A percentile compares a stretch with the other conserved stretches of the same genome.
Conservation (phyloP, 345 rosid genomes). For the Salix viminalis region DNA sequence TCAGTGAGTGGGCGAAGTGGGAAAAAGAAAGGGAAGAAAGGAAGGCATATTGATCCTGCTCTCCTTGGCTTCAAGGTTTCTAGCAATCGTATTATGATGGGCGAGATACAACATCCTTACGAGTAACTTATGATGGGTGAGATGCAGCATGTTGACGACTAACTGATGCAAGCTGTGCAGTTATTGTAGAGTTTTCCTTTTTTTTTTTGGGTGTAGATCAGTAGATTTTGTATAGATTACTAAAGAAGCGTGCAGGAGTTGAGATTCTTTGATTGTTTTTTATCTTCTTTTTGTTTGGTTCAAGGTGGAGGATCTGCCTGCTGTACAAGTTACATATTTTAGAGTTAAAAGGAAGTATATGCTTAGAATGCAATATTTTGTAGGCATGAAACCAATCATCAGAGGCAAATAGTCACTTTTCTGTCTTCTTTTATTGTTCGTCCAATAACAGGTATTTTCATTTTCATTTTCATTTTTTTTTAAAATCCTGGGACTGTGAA, state of each 20-base stretch:
- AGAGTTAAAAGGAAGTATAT: neutral
- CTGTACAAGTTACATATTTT: neutral
- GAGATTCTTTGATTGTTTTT: neutral
- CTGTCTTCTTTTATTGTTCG: neutral
- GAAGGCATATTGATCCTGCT: constrained; percentile 81
- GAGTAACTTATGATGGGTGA: constrained; percentile 83
- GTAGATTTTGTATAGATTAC: constrained; percentile 16
- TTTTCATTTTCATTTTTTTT: too few relatives aligned
- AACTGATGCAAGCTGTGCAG: constrained; percentile 3
- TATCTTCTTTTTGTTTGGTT: neutral
- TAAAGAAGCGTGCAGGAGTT: neutral
- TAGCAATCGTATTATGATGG: constrained; percentile 94
- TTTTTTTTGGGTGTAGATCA: neutral
- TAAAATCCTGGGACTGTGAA: too few relatives aligned
- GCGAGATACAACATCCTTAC: constrained; percentile 62
- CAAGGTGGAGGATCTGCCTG: neutral
- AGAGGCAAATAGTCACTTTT: neutral
- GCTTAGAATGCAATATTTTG: neutral
- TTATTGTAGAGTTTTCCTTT: neutral
- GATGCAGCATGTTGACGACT: constrained; percentile 57
- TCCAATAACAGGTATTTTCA: too few relatives aligned
- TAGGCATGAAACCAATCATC: neutral
- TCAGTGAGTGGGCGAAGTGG: constrained; percentile 32
- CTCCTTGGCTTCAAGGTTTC: constrained; percentile 88
- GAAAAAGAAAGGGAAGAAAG: constrained; percentile 89